phyloP scores from a whole-genome alignment of 768 basidiomycete genomes.

The Cystobasidium tubakii region DNA sequence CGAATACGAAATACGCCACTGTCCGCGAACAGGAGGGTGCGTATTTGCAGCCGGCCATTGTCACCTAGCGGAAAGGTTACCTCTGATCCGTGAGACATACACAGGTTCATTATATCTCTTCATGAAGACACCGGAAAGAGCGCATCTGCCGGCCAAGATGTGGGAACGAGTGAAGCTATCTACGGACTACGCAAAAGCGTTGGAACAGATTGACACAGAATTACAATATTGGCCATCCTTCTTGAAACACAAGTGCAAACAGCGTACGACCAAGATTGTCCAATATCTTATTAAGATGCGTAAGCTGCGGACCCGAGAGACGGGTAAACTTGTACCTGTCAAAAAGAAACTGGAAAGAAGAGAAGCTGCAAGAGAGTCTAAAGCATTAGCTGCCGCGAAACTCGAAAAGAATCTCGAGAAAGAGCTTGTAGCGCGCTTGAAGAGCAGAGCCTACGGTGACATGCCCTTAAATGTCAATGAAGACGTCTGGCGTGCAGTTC shows the following conservation, averaged over 20 bases:
- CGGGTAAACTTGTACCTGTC: constrained; percentile 85
- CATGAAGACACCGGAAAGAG: constrained; percentile 94
- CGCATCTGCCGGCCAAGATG: constrained; percentile 92
- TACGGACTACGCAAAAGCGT: constrained; percentile 86
- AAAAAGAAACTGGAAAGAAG: constrained; percentile 96
- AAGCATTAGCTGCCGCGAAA: constrained; percentile 90
- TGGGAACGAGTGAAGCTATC: constrained; percentile 93
- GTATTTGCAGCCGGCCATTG: constrained; percentile 22
- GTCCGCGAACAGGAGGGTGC: constrained; percentile 89
- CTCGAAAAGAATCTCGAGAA: constrained; percentile 92
- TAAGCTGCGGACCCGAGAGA: constrained; percentile 57
- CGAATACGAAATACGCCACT: constrained; percentile 96
- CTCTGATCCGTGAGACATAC: neutral
- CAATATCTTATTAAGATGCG: constrained; percentile 99
- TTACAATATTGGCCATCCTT: constrained; percentile 98
- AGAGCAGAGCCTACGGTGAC: constrained; percentile 95
- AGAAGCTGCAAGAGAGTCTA: constrained; percentile 85
- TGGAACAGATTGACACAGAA: constrained; percentile 94
- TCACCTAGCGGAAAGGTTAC: neutral
- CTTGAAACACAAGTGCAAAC: constrained; percentile 97
- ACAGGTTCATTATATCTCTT: constrained; percentile 81
- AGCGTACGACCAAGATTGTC: constrained; percentile 95
- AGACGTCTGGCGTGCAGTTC: constrained; percentile 83
- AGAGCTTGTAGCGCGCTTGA: constrained; percentile 89
- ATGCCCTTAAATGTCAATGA: constrained; percentile 97